Percentiles rank a stretch among this genome's conserved stretches.
These are phyloP conservation scores for Ophiostoma perfectum DNA, from an alignment of 2,329 filamentous ascomycete genomes.

Conservation along the genomic window DNA sequence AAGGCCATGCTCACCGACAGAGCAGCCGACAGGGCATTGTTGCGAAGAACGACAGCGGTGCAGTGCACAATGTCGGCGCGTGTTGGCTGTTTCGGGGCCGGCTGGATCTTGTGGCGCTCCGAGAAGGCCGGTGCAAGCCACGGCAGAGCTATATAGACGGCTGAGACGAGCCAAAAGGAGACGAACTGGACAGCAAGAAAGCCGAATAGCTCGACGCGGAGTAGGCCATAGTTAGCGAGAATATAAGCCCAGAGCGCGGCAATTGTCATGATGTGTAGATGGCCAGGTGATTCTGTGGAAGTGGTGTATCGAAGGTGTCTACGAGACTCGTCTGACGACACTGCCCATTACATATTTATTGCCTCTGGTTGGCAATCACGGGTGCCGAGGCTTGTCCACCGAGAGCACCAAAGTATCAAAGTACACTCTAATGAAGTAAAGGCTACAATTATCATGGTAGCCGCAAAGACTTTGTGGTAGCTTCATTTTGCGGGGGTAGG, in stretches of 20 bases:
- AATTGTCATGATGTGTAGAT: background rate
- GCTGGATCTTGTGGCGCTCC: conserved; percentile 50
- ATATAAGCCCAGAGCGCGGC: conserved; percentile 26
- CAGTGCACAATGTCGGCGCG: conserved; percentile 37
- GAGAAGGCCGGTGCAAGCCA: conserved; percentile 44
- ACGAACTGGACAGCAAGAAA: conserved; percentile 38
- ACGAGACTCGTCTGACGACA: background rate
- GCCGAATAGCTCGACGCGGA: conserved; percentile 40
- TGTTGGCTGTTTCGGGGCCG: conserved; percentile 45
- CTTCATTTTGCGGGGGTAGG: too few relatives aligned
- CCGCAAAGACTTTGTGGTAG: too few relatives aligned
- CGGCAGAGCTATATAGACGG: conserved; percentile 42
- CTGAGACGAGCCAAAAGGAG: conserved; percentile 44
- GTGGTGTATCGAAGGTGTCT: too few relatives aligned
- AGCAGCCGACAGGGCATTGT: background rate
- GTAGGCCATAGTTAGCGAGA: conserved; percentile 26
- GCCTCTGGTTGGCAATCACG: background rate
- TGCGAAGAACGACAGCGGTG: background rate
- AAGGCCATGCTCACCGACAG: background rate
- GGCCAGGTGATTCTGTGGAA: background rate
- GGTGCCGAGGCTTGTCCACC: background rate
- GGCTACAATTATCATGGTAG: too few relatives aligned
- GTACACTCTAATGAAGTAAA: too few relatives aligned
- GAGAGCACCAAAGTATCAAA: too few relatives aligned
- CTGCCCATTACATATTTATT: background rate